phyloP scores from a whole-genome alignment of 768 basidiomycete genomes.

The Crepidotus variabilis region DNA sequence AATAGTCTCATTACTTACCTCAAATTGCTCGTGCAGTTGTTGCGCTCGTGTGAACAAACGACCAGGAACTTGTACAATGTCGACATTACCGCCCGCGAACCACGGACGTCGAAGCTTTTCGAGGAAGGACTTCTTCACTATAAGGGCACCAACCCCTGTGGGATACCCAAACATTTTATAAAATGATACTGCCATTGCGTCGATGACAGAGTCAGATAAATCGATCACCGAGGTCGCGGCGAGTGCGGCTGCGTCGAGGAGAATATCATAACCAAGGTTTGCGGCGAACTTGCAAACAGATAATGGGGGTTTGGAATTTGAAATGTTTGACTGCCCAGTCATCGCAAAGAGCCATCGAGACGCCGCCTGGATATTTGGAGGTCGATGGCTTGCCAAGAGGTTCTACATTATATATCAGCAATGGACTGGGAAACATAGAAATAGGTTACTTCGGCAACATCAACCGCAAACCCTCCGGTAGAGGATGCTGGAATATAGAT shows the following conservation, averaged over 20 bases:
- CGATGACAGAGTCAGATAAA: constrained; percentile 61
- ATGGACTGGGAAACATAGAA: constrained; percentile 19
- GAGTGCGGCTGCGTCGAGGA: constrained; percentile 80
- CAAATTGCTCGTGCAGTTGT: constrained; percentile 69
- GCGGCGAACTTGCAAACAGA: constrained; percentile 62
- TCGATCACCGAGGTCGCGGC: constrained; percentile 71
- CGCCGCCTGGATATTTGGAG: constrained; percentile 33
- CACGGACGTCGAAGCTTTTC: constrained; percentile 63
- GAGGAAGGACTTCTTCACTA: constrained; percentile 71
- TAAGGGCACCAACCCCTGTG: constrained; percentile 76
- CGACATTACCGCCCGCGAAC: constrained; percentile 83
- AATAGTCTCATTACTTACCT: constrained; percentile 41
- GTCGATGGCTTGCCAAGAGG: constrained; percentile 46
- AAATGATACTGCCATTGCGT: constrained; percentile 81
- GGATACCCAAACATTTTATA: constrained; percentile 93
- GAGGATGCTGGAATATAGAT: constrained; percentile 62
- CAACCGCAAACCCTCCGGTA: constrained; percentile 59
- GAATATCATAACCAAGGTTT: constrained; percentile 64
- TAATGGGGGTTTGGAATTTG: constrained; percentile 69
- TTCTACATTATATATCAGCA: constrained; percentile 32
- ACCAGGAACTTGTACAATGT: constrained; percentile 82
- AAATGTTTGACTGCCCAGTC: constrained; percentile 80
- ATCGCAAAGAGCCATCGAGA: constrained; percentile 66
- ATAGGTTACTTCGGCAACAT: constrained; percentile 51
- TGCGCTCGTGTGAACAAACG: constrained; percentile 55